Base-by-base conservation (phyloP, 352 stramenopile genomes). In the Halophytophthora batemanensis region DNA sequence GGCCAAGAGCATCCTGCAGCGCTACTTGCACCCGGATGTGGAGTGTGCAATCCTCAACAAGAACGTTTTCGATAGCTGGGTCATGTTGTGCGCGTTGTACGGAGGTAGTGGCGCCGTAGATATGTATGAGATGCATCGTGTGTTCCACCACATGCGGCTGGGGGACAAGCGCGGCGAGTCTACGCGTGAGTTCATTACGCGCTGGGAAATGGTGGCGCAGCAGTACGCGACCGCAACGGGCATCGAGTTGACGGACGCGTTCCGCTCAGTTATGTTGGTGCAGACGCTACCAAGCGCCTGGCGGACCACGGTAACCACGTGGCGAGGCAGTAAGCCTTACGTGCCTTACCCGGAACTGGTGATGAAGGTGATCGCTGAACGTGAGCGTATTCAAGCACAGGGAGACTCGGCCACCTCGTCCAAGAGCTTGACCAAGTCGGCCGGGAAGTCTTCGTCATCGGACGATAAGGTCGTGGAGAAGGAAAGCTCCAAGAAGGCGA, bases 11-110 rank as follows among this genome's bases (percentile, higher is more conserved):
- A 79, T 79, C 18, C 34, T 79, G 19, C 69, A 79, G 42, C 66
- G 69, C 38, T 76, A 59, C 43, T 50, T 79, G 43, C 69, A 79
- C 23, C 69, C 66, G 3, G 69, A 76, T 35, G 69, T 79, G 18
- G 69, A 79, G 56, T 53, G 63, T 12, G 59, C 66, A 1, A 79
- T 79, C 49, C 21, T 79, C 28, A 65, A 71, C 37, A 79, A 79
- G 37, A 79, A 79, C 31, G 70, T 79, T 25, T 76, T 69, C 40
- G 69, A 79, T 50, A 79, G 69, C 41, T 79, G 69, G 69, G 50
- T 41, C 19, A 76, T 71, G 49, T 56, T 79, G 15, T 79, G 66
- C 43, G 53, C 63, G 12, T 58, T 79, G 40, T 79, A 79, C 45
- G 69, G 46, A 18, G 64, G 19, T 25, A 55, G 53, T 35, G 63